Conservation (phyloP, 2,329 filamentous ascomycete species). For the Ilyonectria robusta region DNA sequence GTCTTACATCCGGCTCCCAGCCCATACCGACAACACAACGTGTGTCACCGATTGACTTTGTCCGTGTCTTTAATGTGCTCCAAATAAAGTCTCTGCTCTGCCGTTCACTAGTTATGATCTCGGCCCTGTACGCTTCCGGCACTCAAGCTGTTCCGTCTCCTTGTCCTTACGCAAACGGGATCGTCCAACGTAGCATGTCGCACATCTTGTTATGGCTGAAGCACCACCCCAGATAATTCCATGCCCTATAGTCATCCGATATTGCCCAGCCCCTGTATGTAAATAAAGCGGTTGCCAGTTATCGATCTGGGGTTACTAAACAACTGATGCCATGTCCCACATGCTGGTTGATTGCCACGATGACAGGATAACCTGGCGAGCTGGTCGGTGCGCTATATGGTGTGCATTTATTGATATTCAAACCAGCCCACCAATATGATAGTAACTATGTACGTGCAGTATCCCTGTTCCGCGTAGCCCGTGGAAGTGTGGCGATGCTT, state of each 20-base stretch:
- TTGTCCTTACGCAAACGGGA: not conserved
- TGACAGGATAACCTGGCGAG: not conserved
- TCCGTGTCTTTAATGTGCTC: not conserved
- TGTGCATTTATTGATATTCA: not conserved
- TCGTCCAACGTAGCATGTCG: not conserved
- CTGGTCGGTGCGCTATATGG: not conserved
- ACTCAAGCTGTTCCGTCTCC: not conserved
- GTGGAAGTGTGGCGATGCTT: too few relatives aligned
- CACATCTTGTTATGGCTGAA: not conserved
- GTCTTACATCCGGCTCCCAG: constrained; percentile 8
- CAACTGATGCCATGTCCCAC: not conserved
- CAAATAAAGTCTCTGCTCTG: not conserved
- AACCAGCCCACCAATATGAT: not conserved
- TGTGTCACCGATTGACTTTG: constrained; percentile 23
- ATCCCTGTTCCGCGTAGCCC: not conserved
- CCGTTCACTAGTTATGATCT: not conserved
- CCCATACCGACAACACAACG: constrained; percentile 20
- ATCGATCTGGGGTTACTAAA: not conserved
- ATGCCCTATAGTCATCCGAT: not conserved
- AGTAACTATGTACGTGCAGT: not conserved
- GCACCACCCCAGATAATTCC: not conserved
- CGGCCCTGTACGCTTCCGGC: not conserved
- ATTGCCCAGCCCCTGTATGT: not conserved
- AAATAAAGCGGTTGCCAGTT: not conserved
- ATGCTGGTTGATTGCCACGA: not conserved